Conservation (phyloP, 2,329 filamentous ascomycete genomes). For the Ophioceras dolichostomum region DNA sequence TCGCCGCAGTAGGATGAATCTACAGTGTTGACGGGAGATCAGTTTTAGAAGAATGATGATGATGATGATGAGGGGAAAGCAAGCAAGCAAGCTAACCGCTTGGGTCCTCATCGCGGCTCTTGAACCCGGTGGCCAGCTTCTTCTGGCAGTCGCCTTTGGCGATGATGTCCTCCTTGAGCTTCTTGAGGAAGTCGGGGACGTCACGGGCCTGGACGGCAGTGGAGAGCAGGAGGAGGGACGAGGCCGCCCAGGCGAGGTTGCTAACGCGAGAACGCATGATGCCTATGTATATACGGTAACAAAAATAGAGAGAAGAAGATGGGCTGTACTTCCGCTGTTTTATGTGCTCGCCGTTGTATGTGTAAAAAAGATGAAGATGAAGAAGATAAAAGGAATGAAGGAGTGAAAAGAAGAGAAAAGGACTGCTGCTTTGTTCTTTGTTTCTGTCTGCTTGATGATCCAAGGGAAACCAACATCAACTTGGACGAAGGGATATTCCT, state of each 20-base stretch:
- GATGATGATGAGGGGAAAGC: no score
- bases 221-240: neutral
- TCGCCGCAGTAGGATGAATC: constrained; percentile 29
- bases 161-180: constrained; percentile 19
- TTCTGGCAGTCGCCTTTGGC: constrained; percentile 16
- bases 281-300: no score
- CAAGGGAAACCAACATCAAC: no score
- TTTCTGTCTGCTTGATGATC: no score
- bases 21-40: constrained; percentile 2
- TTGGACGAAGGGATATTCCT: no score
- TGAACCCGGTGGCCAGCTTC: constrained; percentile 18
- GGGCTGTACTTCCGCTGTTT: no score
- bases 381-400: no score
- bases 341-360: no score
- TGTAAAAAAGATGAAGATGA: no score
- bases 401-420: no score
- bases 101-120: constrained; percentile 14
- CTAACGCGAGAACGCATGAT: neutral
- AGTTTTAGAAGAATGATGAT: neutral
- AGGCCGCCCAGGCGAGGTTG: neutral
- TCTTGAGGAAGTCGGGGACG: constrained; percentile 13
- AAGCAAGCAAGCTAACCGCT: constrained; percentile 9
- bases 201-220: constrained; percentile 6
- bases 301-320: no score
- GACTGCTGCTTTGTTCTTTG: no score